Base-by-base conservation (phyloP, 805 yeast species). In the Yamadazyma takamatsuzukensis region DNA sequence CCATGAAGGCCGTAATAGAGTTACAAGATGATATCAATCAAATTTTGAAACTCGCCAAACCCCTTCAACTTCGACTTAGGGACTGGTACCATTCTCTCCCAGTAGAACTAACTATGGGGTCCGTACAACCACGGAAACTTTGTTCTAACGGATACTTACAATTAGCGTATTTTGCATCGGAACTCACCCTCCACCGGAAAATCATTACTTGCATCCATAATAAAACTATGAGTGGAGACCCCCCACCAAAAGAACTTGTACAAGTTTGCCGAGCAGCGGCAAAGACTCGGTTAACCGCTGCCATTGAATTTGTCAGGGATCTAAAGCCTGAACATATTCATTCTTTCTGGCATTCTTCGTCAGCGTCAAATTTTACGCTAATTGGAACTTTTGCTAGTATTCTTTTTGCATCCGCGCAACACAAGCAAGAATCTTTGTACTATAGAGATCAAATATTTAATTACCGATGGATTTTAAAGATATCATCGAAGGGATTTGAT, bases 361-460 rank as follows among this genome's bases (percentile, higher is more conserved):
- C 95, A 0, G 70, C 93, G 0, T 71, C 83, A 10, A 86, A 85
- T 49, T 76, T 89, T 42, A 78, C 95, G 5, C 59, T 85, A 22
- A 85, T 88, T 24, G 96, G 96, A 2, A 76, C 90, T 0, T 89
- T 89, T 68, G 95, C 96, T 0, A 80, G 94, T 0, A 64, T 89
- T 9, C 59, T 89, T 34, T 84, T 73, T 47, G 80, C 81, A 11
- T 83, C 96, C 0, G 64, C 93, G 1, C 54, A 68, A 6, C 48
- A 72, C 0, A 56, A 70, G 12, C 85, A 79, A 34, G 96, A 87
- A 48, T 72, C 82, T 0, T 64, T 64, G 25, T 64, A 72, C 29
- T 86, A 75, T 56, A 72, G 76, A 46, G 83, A 78, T 41, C 80
- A 80, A 41, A 71, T 89, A 18, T 75, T 76, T 48, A 83, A 81